Evolutionary conservation across 192 early-diverging fungal genomes (phyloP), one percentile per base, ranked within the genome.

Genomic region (Coemansia sp.): DNA sequence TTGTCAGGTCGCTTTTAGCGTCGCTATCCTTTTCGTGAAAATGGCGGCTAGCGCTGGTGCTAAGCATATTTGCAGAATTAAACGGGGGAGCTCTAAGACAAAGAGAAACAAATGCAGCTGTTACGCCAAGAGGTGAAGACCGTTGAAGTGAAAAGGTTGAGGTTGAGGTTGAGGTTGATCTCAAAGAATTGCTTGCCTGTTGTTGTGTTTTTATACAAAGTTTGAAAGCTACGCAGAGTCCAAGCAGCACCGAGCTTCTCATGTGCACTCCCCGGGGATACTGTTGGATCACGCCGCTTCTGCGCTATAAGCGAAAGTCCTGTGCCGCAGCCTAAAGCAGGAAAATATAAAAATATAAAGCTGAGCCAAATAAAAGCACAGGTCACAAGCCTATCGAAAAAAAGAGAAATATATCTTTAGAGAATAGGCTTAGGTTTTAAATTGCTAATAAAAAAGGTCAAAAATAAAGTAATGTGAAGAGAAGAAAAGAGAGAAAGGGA

Each of bases 1-100:
- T 60, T n/a, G 59, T 6, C 30, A 60, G 6, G 2, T 40, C 61
- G 48, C 61, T 62, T 62, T 62, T 45, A 22, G 7, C 40, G 60
- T 48, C 30, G 48, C 59, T 45, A 11, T 29, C 30, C 14, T 6
- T 61, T 25, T 48, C 60, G 60, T 61, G 42, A 28, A 61, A 48
- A 12, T 49, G 22, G 42, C 20, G 60, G 25, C 22, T 48, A n/a
- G 38, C 40, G 3, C 18, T 20, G 18, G 34, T 40, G 36, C 18
- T 28, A 59, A 42, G 36, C 34, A 59, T 59, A 40, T 17, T 34
- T 36, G 25, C 7, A 25, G 57, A 18, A 33, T 40, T 59, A 34
- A 20, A 59, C 10, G 32, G 18, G 1, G 18, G 34, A 8, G 57
- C 20, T 59, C 57, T 59, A 59, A 32, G 57, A 40, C 16, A 59